Percentiles rank a stretch among this genome's conserved stretches.
Evolutionary conservation across 257 asterid genomes (phyloP).

Genomic region (Galeopsis tetrahit): DNA sequence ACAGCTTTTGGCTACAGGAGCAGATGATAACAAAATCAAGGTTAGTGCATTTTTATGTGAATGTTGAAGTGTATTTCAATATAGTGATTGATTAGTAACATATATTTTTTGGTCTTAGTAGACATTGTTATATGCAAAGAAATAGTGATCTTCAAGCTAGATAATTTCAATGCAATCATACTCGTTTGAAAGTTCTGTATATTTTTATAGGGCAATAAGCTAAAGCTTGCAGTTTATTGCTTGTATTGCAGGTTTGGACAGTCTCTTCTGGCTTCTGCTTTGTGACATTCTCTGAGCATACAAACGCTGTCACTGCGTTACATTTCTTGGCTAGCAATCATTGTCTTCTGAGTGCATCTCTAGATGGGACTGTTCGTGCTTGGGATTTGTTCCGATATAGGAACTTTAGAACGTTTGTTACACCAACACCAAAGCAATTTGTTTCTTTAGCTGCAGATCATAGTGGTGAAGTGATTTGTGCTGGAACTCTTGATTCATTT

Average conservation of each 20-base stretch:
- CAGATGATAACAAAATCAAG: constrained; percentile 98
- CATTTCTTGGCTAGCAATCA: constrained; percentile 89
- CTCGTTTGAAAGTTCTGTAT: not conserved
- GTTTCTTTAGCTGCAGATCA: constrained; percentile 92
- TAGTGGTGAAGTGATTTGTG: constrained; percentile 98
- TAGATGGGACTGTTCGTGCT: constrained; percentile 98
- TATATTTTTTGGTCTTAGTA: not conserved
- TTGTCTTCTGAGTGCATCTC: constrained; percentile 92
- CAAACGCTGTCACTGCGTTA: constrained; percentile 90
- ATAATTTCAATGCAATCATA: not conserved
- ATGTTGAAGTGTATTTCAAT: constrained; percentile 5
- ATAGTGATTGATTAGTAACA: not conserved
- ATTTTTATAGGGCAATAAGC: constrained; percentile 10
- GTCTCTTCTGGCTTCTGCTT: constrained; percentile 92
- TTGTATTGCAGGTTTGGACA: constrained; percentile 84
- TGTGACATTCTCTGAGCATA: constrained; percentile 93
- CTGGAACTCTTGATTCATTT: constrained; percentile 97
- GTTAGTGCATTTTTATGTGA: constrained; percentile 40
- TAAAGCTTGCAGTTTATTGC: constrained; percentile 23
- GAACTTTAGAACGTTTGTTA: constrained; percentile 88
- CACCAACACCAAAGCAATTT: constrained; percentile 94
- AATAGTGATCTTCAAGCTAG: not conserved
- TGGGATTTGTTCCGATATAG: constrained; percentile 98
- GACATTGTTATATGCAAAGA: not conserved
- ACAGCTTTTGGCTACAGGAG: constrained; percentile 95